A percentile compares a stretch with the other conserved stretches of the same genome.
Conservation (phyloP, 1,284 basidiomycete species). For the Marasmius sp. region DNA sequence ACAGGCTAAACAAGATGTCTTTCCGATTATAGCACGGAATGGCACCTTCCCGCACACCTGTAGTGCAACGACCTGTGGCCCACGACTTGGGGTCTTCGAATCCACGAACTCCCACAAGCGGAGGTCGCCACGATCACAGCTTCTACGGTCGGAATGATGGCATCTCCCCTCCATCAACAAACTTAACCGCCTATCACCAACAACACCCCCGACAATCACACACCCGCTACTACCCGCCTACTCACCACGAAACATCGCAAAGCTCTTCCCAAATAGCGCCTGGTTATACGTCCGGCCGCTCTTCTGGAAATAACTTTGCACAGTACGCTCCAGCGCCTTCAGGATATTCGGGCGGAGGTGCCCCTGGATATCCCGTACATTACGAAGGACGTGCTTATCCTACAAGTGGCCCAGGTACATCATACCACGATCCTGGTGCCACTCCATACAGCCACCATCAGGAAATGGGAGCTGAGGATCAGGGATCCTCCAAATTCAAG, state of each 20-base stretch:
- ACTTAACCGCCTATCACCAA: conserved; percentile 1
- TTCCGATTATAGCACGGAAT: not conserved
- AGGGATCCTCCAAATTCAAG: conserved; percentile 7
- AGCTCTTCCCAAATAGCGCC: not conserved
- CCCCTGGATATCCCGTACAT: not conserved
- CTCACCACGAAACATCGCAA: not conserved
- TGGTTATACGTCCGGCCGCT: not conserved
- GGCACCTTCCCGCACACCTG: not conserved
- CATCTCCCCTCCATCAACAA: not conserved
- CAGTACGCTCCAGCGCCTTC: not conserved
- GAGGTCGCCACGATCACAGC: not conserved
- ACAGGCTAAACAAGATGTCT: not conserved
- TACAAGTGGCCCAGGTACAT: not conserved
- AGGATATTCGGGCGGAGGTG: not conserved
- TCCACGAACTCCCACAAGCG: too few species aligned
- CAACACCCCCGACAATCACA: not conserved
- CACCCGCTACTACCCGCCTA: not conserved
- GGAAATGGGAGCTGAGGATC: conserved; percentile 4
- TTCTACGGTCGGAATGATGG: not conserved
- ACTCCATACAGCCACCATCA: not conserved
- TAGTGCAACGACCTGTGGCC: not conserved
- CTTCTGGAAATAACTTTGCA: not conserved
- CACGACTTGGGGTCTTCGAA: not conserved
- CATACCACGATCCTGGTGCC: not conserved
- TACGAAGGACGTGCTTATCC: not conserved